Percentiles rank a stretch among this genome's conserved stretches.
These are phyloP conservation scores for Cicer arietinum DNA, from an alignment of 306 rosid species.

Conservation along the genomic window DNA sequence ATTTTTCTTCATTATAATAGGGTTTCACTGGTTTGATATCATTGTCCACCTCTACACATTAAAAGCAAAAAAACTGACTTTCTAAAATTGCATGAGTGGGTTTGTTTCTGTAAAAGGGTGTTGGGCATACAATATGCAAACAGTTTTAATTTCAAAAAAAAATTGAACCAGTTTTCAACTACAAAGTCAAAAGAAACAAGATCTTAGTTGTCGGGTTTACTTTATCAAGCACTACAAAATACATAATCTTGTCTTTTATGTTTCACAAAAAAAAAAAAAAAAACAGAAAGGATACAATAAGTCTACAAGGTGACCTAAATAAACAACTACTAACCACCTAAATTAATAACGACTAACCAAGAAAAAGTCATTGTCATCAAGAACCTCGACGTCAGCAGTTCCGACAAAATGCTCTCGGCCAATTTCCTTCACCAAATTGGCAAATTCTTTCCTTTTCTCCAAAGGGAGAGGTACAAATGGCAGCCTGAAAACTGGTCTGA, in stretches of 20 bases:
- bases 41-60: constrained; percentile 3
- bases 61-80: neutral
- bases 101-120: constrained; percentile 10
- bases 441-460: constrained; percentile 77
- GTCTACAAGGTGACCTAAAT: constrained; percentile 33
- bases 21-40: constrained; percentile 22
- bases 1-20: neutral
- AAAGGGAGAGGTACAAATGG: constrained; percentile 90
- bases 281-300: constrained; percentile 30
- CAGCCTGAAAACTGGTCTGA: constrained; percentile 90
- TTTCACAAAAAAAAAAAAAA: neutral
- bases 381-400: constrained; percentile 70
- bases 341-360: constrained; percentile 67
- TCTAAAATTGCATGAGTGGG: neutral
- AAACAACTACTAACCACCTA: constrained; percentile 61
- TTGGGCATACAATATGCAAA: constrained; percentile 13
- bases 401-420: constrained; percentile 92
- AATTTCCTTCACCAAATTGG: constrained; percentile 69
- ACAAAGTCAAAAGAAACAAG: constrained; percentile 37
- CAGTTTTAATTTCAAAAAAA: constrained; percentile 6
- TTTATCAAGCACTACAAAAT: constrained; percentile 13
- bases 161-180: constrained; percentile 38
- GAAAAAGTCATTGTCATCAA: constrained; percentile 68
- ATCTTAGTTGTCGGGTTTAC: neutral
- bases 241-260: constrained; percentile 36